These are phyloP conservation scores for Corrigiola litoralis DNA, from an alignment of 179 eudicot genomes.

Conservation along the genomic window DNA sequence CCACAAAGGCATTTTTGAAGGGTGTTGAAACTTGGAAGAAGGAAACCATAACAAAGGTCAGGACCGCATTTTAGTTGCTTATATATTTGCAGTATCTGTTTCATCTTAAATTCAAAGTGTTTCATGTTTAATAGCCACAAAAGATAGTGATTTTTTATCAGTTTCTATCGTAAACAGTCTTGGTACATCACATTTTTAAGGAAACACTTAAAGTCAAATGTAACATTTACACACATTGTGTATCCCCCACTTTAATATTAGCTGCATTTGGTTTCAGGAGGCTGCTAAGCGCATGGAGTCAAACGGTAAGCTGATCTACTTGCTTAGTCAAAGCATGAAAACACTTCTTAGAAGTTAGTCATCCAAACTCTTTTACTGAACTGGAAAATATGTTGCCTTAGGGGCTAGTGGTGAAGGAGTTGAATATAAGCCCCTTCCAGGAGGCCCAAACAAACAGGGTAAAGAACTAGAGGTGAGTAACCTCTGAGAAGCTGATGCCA, in stretches of 20 bases:
- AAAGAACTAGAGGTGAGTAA: slow-evolving; percentile 44
- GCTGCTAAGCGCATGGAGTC: slow-evolving; percentile 46
- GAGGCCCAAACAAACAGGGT: slow-evolving; percentile 46
- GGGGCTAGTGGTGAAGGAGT: slow-evolving; percentile 43
- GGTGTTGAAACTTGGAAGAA: slow-evolving; percentile 73
- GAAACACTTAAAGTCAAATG: background rate
- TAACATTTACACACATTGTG: background rate
- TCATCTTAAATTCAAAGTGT: background rate
- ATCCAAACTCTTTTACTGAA: background rate
- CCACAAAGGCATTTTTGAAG: slow-evolving; percentile 56
- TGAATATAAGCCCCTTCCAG: slow-evolving; percentile 75
- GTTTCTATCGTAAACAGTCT: background rate
- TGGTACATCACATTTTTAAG: too few species aligned
- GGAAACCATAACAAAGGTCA: slow-evolving; percentile 49
- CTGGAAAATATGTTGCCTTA: slow-evolving; percentile 4
- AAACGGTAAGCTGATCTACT: slow-evolving; percentile 42
- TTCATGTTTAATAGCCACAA: background rate
- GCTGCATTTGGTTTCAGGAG: slow-evolving; percentile 49
- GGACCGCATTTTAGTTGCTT: background rate
- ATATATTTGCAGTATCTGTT: background rate
- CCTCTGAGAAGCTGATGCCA: background rate
- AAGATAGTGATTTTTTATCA: background rate
- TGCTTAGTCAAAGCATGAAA: background rate
- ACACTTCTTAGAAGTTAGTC: background rate
- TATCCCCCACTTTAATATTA: background rate